These are phyloP conservation scores for Bipolaris victoriae DNA, from an alignment of 2,329 filamentous ascomycete species.

Conservation along the genomic window DNA sequence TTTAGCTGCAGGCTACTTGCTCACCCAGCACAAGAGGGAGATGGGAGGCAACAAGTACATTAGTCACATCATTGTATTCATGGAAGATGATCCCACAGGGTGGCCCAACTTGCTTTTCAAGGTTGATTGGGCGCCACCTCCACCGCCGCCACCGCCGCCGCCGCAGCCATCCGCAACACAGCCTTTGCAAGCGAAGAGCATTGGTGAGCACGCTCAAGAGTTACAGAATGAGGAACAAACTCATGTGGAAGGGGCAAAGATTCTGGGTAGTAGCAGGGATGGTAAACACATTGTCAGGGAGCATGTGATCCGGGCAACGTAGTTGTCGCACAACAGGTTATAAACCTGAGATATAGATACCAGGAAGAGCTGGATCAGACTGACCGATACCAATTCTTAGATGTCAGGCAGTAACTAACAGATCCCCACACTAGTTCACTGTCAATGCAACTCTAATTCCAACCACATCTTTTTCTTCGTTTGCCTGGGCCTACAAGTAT, in stretches of 20 bases:
- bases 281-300: constrained; percentile 12
- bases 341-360: too few species aligned
- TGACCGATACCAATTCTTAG: background rate
- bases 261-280: constrained; percentile 2
- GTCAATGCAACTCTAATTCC: too few species aligned
- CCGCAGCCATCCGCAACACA: background rate
- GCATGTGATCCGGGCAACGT: constrained; percentile 2
- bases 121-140: background rate
- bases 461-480: too few species aligned
- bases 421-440: too few species aligned
- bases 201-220: too few species aligned
- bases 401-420: too few species aligned
- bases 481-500: too few species aligned
- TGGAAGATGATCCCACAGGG: background rate
- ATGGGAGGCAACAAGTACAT: constrained; percentile 2
- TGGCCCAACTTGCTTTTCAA: background rate
- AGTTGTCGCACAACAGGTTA: background rate
- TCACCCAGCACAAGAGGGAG: constrained; percentile 7
- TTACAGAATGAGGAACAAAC: background rate
- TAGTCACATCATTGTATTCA: background rate
- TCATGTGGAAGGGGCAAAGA: background rate
- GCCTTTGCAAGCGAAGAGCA: too few species aligned
- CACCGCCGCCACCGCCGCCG: background rate
- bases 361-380: background rate
- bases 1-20: constrained; percentile 2